Conservation (phyloP, 345 rosid species). For the Ricinus communis region DNA sequence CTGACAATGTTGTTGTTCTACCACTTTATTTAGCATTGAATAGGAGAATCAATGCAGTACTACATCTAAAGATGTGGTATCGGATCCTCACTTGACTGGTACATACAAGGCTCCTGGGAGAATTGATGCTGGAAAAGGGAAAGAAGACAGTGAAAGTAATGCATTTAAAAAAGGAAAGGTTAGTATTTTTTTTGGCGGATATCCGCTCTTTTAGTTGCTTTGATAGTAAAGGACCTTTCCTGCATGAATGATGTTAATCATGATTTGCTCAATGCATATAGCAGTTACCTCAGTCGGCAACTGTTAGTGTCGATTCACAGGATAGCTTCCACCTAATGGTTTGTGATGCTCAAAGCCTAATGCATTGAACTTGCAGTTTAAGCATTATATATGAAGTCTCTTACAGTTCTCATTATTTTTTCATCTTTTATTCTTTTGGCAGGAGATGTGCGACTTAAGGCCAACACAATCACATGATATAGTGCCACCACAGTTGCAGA, state of each 20-base stretch:
- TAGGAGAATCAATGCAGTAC: constrained; percentile 50
- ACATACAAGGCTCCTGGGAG: constrained; percentile 32
- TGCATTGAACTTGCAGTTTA: neutral
- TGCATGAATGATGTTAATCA: constrained; percentile 13
- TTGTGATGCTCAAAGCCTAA: constrained; percentile 23
- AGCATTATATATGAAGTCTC: neutral
- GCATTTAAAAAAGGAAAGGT: constrained; percentile 67
- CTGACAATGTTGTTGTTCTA: constrained; percentile 40
- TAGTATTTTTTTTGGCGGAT: constrained; percentile 19
- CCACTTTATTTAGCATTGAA: constrained; percentile 33
- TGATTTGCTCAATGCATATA: constrained; percentile 24
- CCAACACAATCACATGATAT: constrained; percentile 45
- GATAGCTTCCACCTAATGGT: constrained; percentile 63
- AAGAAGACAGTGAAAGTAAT: constrained; percentile 33
- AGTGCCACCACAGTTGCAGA: constrained; percentile 50
- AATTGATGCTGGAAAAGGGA: constrained; percentile 49
- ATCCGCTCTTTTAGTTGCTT: neutral
- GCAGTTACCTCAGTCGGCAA: constrained; percentile 47
- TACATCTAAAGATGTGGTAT: constrained; percentile 35
- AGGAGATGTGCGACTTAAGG: constrained; percentile 52
- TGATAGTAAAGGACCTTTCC: constrained; percentile 9
- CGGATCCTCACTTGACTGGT: constrained; percentile 32
- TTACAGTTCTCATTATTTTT: constrained; percentile 7
- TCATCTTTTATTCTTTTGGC: constrained; percentile 22
- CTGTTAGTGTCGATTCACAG: constrained; percentile 42